Base-by-base conservation (phyloP, 768 basidiomycete genomes). In the Kwoniella newhampshirensis region DNA sequence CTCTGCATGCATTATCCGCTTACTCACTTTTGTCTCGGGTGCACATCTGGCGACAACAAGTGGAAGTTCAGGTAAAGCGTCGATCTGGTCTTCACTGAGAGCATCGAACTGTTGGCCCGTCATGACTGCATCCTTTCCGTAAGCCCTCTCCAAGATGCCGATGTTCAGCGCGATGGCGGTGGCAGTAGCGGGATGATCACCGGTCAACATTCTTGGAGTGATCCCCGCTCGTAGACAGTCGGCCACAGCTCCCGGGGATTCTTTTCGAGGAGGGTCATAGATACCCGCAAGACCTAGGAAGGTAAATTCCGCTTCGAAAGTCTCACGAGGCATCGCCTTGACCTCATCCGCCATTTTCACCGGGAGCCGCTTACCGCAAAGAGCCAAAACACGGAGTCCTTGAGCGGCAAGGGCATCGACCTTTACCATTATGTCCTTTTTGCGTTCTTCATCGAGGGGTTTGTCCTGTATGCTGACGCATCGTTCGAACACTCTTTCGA, bases 21-120 rank as follows among this genome's bases (percentile, higher is more conserved):
- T 53, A 27, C 60, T 41, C 26, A 67, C 67, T 57, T 76, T 75
- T 20, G 75, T 77, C 56, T 75, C 74, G 1, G 76, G 83, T 0
- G 82, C 82, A 66, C 83, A 84, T 26, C 83, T 80, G 49, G 83
- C 83, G 57, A 85, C 81, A 49, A 84, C 83, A 13, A 84, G 78
- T 0, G 84, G 84, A 3, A 85, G 77, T 56, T 77, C 65, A 1
- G 76, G 75, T 7, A 81, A 66, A 0, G 70, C 70, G 56, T 84
- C 83, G 51, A 85, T 80, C 68, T 85, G 79, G 36, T 80, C 78
- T 46, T 84, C 82, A 0, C 79, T 78, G 6, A 85, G 74, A 36
- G 77, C 79, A 68, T 84, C 82, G 61, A 84, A 84, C 60, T 83
- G 78, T 18, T 75, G 78, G 44, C 81, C 79, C 1, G 77, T 77